phyloP scores from a whole-genome alignment of 2,329 filamentous ascomycete genomes.

The Paraphoma sp. region DNA sequence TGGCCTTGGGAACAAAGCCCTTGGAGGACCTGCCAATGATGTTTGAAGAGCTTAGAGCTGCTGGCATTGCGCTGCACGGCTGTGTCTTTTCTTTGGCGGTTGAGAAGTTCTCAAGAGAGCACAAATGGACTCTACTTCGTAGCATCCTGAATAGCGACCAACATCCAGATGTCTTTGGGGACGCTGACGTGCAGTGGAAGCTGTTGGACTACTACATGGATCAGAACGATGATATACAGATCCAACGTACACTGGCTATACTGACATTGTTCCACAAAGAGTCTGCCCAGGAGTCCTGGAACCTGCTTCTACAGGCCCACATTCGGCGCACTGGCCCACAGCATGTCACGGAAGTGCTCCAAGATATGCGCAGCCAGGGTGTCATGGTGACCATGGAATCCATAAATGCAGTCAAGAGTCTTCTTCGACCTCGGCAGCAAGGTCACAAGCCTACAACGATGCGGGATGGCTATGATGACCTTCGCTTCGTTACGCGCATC shows the following conservation, averaged over 20 bases:
- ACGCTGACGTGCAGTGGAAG: conserved; percentile 60
- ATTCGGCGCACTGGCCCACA: conserved; percentile 32
- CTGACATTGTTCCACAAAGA: conserved; percentile 54
- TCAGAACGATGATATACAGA: conserved; percentile 58
- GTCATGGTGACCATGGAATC: conserved; percentile 53
- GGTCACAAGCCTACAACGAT: conserved; percentile 42
- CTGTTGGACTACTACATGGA: conserved; percentile 61
- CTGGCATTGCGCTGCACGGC: conserved; percentile 67
- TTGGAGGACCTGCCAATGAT: conserved; percentile 63
- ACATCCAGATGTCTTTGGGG: conserved; percentile 69
- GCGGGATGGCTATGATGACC: conserved; percentile 39
- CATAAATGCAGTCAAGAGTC: conserved; percentile 47
- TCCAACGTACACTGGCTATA: conserved; percentile 63
- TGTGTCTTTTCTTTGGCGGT: conserved; percentile 72
- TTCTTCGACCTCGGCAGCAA: conserved; percentile 48
- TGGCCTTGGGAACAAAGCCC: conserved; percentile 70
- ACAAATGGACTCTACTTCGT: conserved; percentile 60
- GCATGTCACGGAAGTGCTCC: conserved; percentile 45
- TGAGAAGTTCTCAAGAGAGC: conserved; percentile 65
- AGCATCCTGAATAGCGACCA: conserved; percentile 66
- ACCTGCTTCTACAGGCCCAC: conserved; percentile 55
- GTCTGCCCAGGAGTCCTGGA: conserved; percentile 51
- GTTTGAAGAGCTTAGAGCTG: conserved; percentile 65
- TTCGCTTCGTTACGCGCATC: conserved; percentile 56
- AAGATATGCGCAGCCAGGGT: conserved; percentile 58